Conservation (phyloP, 2,329 filamentous ascomycete genomes). For the Calonectria crousiana region DNA sequence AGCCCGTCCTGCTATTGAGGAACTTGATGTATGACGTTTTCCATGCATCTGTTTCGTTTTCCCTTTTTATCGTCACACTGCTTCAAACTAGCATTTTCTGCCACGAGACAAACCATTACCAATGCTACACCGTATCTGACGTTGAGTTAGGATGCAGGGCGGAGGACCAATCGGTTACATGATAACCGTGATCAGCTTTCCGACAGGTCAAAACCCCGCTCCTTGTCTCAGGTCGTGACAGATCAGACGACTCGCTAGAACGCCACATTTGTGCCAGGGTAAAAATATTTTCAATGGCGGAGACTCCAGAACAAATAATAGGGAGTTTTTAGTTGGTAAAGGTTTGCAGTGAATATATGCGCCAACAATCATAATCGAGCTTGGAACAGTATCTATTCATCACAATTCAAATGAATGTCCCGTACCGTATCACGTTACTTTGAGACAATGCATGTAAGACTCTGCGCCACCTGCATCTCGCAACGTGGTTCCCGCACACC, state of each 20-base stretch:
- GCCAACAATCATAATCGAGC: too few relatives aligned
- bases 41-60: background rate
- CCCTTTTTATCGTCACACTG: background rate
- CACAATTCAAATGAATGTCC: accelerated
- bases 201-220: background rate
- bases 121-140: background rate
- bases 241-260: background rate
- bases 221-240: background rate
- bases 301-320: background rate
- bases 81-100: background rate
- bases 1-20: background rate
- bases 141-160: background rate
- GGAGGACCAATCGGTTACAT: background rate
- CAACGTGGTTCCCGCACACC: background rate
- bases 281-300: background rate
- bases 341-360: too few relatives aligned
- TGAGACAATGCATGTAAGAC: background rate
- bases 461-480: background rate
- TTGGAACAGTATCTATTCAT: background rate
- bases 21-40: background rate
- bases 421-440: background rate
- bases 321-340: background rate
- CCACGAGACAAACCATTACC: background rate
- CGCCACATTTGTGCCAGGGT: background rate
- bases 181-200: background rate